Conservation (phyloP, 2,329 filamentous ascomycete genomes). For the Fusarium abutilonis region DNA sequence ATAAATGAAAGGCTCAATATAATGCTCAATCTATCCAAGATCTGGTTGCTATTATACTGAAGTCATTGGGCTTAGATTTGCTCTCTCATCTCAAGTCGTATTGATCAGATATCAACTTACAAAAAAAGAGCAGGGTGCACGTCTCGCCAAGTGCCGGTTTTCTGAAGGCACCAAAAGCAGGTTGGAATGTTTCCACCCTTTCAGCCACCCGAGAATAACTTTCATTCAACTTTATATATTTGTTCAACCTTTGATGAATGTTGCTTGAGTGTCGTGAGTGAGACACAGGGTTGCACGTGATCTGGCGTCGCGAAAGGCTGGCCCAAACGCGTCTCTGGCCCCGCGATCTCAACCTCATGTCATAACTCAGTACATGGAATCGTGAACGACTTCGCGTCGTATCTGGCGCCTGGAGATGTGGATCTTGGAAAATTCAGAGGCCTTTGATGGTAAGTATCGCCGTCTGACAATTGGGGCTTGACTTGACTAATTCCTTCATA, state of each 20-base stretch:
- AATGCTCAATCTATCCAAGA: no score
- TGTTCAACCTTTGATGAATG: not conserved
- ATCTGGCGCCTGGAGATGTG: constrained; percentile 61
- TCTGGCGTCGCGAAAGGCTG: constrained; percentile 34
- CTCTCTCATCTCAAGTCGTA: no score
- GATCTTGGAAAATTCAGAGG: constrained; percentile 69
- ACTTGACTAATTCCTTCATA: constrained; percentile 32
- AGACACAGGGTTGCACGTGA: constrained; percentile 38
- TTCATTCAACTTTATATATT: not conserved
- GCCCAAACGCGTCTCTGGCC: constrained; percentile 32
- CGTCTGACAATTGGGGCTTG: not conserved
- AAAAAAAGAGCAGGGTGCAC: no score
- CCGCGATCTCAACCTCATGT: constrained; percentile 44
- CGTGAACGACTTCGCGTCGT: constrained; percentile 34
- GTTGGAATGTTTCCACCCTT: no score
- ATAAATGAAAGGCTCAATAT: no score
- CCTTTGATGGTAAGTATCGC: constrained; percentile 56
- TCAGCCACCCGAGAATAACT: no score
- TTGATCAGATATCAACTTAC: no score
- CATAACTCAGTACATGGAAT: constrained; percentile 35
- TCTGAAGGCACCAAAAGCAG: no score
- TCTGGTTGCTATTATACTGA: no score
- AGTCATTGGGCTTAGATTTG: no score
- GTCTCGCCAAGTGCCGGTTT: no score
- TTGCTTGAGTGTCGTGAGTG: not conserved